Conservation (phyloP, 169 alveolate genomes). For the Plasmodium vinckei region DNA sequence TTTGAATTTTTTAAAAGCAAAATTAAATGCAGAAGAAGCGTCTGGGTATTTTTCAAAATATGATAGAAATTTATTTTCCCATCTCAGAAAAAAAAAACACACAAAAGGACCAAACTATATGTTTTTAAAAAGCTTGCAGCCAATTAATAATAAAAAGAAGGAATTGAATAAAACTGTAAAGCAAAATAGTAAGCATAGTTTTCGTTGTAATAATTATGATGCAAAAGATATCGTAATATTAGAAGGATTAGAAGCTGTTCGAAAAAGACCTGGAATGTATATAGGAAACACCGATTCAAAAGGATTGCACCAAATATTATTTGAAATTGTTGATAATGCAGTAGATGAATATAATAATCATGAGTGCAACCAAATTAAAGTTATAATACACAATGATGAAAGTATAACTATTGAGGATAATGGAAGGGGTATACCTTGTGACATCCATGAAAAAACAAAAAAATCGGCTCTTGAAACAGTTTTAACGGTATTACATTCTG, state of each 20-base stretch:
- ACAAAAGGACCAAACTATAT: neutral
- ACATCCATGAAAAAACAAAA: constrained; percentile 79
- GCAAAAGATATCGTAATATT: constrained; percentile 85
- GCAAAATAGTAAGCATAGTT: constrained; percentile 1
- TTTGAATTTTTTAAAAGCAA: neutral
- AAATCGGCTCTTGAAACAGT: constrained; percentile 87
- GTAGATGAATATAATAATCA: constrained; percentile 88
- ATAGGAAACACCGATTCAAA: constrained; percentile 86
- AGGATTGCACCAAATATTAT: constrained; percentile 88
- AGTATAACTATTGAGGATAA: constrained; percentile 82
- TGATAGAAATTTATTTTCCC: neutral
- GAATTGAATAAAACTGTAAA: neutral
- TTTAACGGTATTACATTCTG: constrained; percentile 88
- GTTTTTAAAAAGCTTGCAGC: too few relatives aligned
- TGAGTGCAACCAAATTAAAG: constrained; percentile 80
- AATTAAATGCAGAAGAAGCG: neutral
- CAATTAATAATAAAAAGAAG: neutral
- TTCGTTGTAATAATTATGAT: constrained; percentile 76
- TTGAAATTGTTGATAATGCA: constrained; percentile 88
- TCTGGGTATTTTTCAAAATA: neutral
- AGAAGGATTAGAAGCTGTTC: constrained; percentile 89
- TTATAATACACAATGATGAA: constrained; percentile 82
- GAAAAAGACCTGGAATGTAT: constrained; percentile 91
- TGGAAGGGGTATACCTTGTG: constrained; percentile 90
- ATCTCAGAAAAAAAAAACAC: neutral